Evolutionary conservation across 2,329 filamentous ascomycete species (phyloP).

Genomic region (Diaporthe nobilis): DNA sequence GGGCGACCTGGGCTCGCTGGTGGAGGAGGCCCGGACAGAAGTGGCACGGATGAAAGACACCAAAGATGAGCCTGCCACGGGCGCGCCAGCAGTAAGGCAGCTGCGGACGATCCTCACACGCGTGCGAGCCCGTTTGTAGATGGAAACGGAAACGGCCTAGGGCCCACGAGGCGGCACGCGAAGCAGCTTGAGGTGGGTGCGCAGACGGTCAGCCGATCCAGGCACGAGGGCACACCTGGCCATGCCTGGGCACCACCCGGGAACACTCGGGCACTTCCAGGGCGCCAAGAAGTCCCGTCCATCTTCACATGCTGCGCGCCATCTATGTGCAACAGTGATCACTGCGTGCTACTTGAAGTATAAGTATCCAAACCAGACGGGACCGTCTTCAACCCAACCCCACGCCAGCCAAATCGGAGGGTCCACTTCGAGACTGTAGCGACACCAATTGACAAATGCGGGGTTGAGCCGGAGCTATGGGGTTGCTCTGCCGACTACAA

Average conservation of each 20-base stretch:
- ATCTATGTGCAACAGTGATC: background rate
- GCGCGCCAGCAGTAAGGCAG: constrained; percentile 54
- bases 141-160: constrained; percentile 10
- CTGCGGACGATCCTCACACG: constrained; percentile 58
- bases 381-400: background rate
- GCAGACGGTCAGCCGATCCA: constrained; percentile 15
- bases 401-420: constrained; percentile 10
- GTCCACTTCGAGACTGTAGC: constrained; percentile 2
- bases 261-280: background rate
- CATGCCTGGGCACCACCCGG: background rate
- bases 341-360: background rate
- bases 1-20: constrained; percentile 72
- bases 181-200: background rate
- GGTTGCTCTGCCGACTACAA: constrained; percentile 43
- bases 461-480: constrained; percentile 25
- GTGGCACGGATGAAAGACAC: constrained; percentile 59
- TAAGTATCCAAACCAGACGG: background rate
- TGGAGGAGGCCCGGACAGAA: constrained; percentile 70
- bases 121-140: constrained; percentile 49
- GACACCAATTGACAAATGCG: constrained; percentile 26
- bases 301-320: constrained; percentile 19
- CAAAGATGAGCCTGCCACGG: constrained; percentile 45
- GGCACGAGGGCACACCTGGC: constrained; percentile 23
- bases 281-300: background rate
- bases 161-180: constrained; percentile 37